Evolutionary conservation across 2,329 filamentous ascomycete species (phyloP), one percentile per base, ranked within the genome.

Genomic region (Diplodia scrobiculata): DNA sequence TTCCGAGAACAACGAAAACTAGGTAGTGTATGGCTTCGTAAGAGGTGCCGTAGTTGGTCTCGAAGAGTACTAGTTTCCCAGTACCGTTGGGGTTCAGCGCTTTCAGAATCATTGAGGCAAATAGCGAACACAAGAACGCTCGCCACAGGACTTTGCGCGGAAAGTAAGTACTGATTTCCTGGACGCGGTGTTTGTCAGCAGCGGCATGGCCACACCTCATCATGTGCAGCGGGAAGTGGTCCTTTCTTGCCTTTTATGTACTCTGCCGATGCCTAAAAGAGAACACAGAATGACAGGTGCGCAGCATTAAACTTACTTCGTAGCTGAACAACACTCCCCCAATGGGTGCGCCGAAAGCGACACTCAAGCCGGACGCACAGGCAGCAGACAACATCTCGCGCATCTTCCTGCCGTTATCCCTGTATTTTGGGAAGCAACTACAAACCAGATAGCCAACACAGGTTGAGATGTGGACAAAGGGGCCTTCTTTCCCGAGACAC

Each of bases 311-410:
- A 52, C 51, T 48, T 41, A 75, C 73, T 72, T 85, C 83, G 66
- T 86, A 87, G 52, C 81, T 83, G 72, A 88, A 88, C 3, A 87
- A 75, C 0, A 87, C 85, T 9, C 85, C 85, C 1, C 85, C 85
- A 62, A 87, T 86, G 0, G 86, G 86, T 21, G 86, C 85, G 5
- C 86, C 86, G 69, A 87, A 88, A 0, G 85, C 86, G 0, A 87
- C 86, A 19, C 82, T 84, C 55, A 88, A 73, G 1, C 85, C 86
- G 13, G 84, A 78, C 0, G 85, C 84, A 68, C 84, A 86, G 1
- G 84, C 83, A 2, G 84, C 84, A 52, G 82, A 83, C 11, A 87
- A 77, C 71, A 87, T 81, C 73, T 87, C 84, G 11, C 84, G 76
- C 78, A 86, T 81, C 72, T 86, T 86, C 48, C 84, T 76, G 9